phyloP scores from a whole-genome alignment of 768 basidiomycete species.

The Lactarius vividus region DNA sequence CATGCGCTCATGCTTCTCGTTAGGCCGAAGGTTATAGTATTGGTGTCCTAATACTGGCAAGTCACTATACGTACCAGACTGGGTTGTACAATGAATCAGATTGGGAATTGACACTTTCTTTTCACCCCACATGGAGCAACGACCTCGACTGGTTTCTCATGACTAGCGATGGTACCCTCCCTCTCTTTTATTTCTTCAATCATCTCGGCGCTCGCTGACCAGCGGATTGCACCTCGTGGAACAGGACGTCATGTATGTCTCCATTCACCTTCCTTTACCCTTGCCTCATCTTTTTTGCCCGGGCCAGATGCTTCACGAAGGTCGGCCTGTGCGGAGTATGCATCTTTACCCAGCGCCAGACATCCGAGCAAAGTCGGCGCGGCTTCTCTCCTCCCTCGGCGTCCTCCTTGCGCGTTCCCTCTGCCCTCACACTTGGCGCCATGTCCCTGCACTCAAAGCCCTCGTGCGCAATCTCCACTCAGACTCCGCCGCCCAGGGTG shows the following conservation, averaged over 20 bases:
- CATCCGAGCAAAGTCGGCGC: conserved; percentile 67
- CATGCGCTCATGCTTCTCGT: too few species aligned
- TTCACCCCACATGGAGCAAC: too few species aligned
- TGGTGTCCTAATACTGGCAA: too few species aligned
- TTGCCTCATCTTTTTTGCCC: not conserved
- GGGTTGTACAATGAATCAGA: too few species aligned
- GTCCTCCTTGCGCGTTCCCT: conserved; percentile 63
- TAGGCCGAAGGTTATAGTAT: too few species aligned
- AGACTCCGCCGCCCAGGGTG: conserved; percentile 29
- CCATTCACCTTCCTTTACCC: conserved; percentile 7
- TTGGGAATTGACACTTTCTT: too few species aligned
- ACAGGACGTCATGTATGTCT: conserved; percentile 70
- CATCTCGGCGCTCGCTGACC: too few species aligned
- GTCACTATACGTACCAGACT: too few species aligned
- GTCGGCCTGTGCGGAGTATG: conserved; percentile 68
- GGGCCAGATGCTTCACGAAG: conserved; percentile 68
- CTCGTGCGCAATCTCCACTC: conserved; percentile 56
- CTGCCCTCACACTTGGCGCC: conserved; percentile 71
- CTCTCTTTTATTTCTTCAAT: too few species aligned
- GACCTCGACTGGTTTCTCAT: too few species aligned
- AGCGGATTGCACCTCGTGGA: conserved; percentile 81
- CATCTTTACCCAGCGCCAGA: conserved; percentile 68
- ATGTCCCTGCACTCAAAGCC: conserved; percentile 60
- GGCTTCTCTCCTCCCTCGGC: conserved; percentile 76
- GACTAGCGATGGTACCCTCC: too few species aligned